These are phyloP conservation scores for Mentha longifolia DNA, from an alignment of 257 asterid species.

Conservation along the genomic window DNA sequence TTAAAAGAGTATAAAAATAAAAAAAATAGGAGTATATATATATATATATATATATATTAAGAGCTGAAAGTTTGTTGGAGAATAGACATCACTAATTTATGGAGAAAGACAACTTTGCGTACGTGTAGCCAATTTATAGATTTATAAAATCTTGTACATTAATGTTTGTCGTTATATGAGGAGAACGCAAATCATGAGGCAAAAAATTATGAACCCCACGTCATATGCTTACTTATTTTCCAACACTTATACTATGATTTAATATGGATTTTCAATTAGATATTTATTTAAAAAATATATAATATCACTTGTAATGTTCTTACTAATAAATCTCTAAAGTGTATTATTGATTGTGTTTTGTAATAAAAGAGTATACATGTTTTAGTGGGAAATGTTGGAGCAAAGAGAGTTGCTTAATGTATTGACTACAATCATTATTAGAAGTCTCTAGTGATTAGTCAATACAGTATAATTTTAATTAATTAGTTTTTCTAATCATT, in stretches of 20 bases:
- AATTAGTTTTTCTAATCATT: no score
- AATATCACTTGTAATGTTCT: not conserved
- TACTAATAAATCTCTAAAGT: not conserved
- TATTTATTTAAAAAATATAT: not conserved
- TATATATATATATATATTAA: no score
- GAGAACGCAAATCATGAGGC: not conserved
- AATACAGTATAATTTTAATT: no score
- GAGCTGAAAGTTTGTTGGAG: constrained; percentile 20
- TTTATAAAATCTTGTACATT: not conserved
- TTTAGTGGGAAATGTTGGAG: no score
- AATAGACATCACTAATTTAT: constrained; percentile 29
- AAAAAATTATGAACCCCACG: not conserved
- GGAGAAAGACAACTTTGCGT: not conserved
- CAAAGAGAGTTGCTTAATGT: no score
- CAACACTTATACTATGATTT: not conserved
- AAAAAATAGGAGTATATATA: no score
- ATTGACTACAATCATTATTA: no score
- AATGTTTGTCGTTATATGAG: constrained; percentile 6
- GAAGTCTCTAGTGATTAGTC: no score
- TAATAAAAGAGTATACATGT: no score
- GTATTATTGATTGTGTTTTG: no score
- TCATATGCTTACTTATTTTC: not conserved
- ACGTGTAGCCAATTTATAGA: constrained; percentile 8
- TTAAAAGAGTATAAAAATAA: no score
- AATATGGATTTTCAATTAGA: not conserved